Percentiles rank a stretch among this genome's conserved stretches.
Evolutionary conservation across 768 basidiomycete genomes (phyloP).

Genomic region (Lentinula detonsa): DNA sequence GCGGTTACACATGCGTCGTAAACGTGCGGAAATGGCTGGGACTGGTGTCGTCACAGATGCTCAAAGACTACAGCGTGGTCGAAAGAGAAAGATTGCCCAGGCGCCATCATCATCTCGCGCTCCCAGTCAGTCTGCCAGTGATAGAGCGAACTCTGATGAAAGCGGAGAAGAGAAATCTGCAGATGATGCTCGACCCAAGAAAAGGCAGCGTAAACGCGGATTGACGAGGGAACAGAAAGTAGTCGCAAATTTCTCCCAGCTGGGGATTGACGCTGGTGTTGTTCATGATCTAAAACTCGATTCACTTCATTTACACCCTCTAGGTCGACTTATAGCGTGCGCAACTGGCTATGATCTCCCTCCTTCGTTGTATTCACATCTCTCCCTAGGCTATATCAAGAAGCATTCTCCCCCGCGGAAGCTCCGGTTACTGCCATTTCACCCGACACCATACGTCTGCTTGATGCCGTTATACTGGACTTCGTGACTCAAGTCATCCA

Average conservation of each 20-base stretch:
- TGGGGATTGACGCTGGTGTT: slow-evolving; percentile 38
- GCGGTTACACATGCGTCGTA: slow-evolving; percentile 67
- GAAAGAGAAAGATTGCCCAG: slow-evolving; percentile 15
- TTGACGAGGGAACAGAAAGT: slow-evolving; percentile 40
- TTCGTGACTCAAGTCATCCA: slow-evolving; percentile 50
- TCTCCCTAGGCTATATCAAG: background rate
- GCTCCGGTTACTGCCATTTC: slow-evolving; percentile 34
- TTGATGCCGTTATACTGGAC: slow-evolving; percentile 38
- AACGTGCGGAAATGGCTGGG: slow-evolving; percentile 47
- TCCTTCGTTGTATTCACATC: background rate
- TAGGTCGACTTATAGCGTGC: slow-evolving; percentile 35
- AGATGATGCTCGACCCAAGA: slow-evolving; percentile 2
- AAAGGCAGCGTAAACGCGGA: slow-evolving; percentile 24
- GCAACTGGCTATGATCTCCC: slow-evolving; percentile 7
- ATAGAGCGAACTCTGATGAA: background rate
- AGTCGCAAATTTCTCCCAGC: slow-evolving; percentile 30
- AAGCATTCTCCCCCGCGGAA: background rate
- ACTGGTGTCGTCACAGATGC: slow-evolving; percentile 20
- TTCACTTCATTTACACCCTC: slow-evolving; percentile 37
- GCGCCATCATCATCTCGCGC: slow-evolving; percentile 11
- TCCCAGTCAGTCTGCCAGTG: background rate
- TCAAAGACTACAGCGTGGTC: slow-evolving; percentile 31
- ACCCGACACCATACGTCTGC: slow-evolving; percentile 35
- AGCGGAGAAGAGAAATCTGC: background rate
- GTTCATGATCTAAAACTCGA: slow-evolving; percentile 39